Evolutionary conservation across 768 basidiomycete species (phyloP), one percentile per base, ranked within the genome.

Genomic region (Pleurotus sapidus): DNA sequence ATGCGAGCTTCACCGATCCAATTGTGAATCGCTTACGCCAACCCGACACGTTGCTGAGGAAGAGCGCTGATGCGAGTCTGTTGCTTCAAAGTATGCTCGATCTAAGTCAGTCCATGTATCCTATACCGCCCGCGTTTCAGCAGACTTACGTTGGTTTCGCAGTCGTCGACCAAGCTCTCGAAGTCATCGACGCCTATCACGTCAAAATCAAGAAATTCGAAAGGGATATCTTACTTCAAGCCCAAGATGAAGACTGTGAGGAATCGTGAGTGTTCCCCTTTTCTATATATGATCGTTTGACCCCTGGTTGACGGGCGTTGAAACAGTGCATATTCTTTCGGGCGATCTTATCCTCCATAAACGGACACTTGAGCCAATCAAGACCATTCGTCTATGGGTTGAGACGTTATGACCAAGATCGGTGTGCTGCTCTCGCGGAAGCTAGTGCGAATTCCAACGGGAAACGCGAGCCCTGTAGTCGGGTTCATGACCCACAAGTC

Each of bases 281-380:
- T 14, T n/a, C 24, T 6, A 42, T 40, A 5, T 51, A 18, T 55
- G n/a, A n/a, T n/a, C n/a, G n/a, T n/a, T n/a, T n/a, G n/a, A n/a
- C n/a, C n/a, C n/a, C n/a, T n/a, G n/a, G n/a, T n/a, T 30, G 9
- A 34, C 5, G 38, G 39, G 34, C n/a, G 4, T 40, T 25, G 20
- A 34, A 42, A 11, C 55, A 87, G 87, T 90, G 53, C 88, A 91
- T 65, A 85, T 91, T 55, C 72, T 89, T 11, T 86, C 86, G 30
- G 87, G 87, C 11, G 87, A 91, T 63, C 75, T 90, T 8, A 84
- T 84, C 51, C 71, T 88, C 59, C 85, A 86, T 67, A 89, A 87
- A 64, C 79, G 87, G 15, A 88, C 88, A 3, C 75, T 89, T 4
- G 82, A 86, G 25, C 87, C 88, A 0, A 78, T 90, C 66, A 86